Conservation (phyloP, 2,329 filamentous ascomycete species). For the Aspergillus texensis region DNA sequence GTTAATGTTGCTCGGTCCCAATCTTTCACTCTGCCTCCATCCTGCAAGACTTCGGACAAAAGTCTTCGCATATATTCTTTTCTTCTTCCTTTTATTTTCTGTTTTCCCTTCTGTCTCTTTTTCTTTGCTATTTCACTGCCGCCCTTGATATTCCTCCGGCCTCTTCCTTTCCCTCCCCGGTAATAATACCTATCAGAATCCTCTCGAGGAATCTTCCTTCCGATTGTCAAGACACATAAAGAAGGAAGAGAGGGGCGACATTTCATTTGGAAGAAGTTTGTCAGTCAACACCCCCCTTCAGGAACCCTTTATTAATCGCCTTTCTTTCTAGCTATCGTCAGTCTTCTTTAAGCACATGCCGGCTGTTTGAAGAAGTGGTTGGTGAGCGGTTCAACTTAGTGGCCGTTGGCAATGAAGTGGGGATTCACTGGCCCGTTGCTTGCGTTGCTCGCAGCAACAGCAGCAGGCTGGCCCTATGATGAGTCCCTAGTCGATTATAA, state of each 20-base stretch:
- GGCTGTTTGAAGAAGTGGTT: constrained; percentile 15
- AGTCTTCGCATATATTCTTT: constrained; percentile 19
- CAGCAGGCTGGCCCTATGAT: constrained; percentile 50
- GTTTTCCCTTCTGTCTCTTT: constrained; percentile 9
- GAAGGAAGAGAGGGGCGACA: constrained; percentile 3
- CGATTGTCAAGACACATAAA: constrained; percentile 12
- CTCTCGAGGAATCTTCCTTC: background rate
- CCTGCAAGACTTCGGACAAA: constrained; percentile 26
- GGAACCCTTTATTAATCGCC: constrained; percentile 1
- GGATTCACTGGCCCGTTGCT: constrained; percentile 28
- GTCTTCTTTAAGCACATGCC: constrained; percentile 25
- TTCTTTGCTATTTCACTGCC: constrained; percentile 6
- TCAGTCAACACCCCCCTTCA: background rate
- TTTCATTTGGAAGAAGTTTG: background rate
- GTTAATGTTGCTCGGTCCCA: constrained; percentile 20
- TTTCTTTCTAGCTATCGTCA: background rate
- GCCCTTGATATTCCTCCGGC: background rate
- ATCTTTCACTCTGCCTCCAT: constrained; percentile 13
- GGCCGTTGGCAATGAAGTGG: constrained; percentile 35
- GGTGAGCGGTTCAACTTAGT: constrained; percentile 10
- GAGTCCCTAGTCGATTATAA: constrained; percentile 58
- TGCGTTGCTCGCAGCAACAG: constrained; percentile 29
- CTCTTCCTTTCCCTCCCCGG: background rate
- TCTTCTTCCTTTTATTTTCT: constrained; percentile 14
- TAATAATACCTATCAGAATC: constrained; percentile 1